Conservation (phyloP, 192 early-diverging fungal genomes). For the Haplosporangium gracile region DNA sequence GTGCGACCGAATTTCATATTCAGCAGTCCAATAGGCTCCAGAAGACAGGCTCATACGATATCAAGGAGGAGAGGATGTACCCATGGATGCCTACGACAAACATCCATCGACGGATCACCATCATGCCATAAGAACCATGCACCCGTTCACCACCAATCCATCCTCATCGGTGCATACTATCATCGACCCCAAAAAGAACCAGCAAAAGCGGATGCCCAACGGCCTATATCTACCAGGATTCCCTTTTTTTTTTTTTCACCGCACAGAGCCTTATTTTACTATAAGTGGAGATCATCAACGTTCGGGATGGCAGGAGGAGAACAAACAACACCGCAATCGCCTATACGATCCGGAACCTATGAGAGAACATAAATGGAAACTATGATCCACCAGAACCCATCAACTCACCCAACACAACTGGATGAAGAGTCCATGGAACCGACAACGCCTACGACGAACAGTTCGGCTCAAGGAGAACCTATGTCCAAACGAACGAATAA, state of each 20-base stretch:
- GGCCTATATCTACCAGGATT: neutral
- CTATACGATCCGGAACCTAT: neutral
- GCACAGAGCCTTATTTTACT: neutral
- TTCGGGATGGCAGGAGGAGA: neutral
- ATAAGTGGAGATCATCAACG: neutral
- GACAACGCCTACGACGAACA: neutral
- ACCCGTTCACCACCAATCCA: neutral
- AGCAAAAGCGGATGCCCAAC: neutral
- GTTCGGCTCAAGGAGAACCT: neutral
- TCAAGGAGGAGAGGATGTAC: neutral
- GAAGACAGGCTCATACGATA: neutral
- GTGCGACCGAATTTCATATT: conserved; percentile 19
- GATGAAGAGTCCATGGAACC: neutral
- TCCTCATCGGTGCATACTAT: neutral
- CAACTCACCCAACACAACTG: neutral
- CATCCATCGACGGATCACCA: conserved; percentile 38
- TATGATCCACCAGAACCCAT: conserved; percentile 1
- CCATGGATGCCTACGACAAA: neutral
- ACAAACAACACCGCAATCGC: neutral
- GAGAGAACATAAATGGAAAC: neutral
- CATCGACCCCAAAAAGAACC: neutral
- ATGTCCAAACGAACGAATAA: neutral
- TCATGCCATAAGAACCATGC: neutral
- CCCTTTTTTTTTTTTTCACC: neutral
- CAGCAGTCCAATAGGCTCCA: neutral